Evolutionary conservation across 305 asterid species (phyloP).

Genomic region (Fraxinus platypoda): DNA sequence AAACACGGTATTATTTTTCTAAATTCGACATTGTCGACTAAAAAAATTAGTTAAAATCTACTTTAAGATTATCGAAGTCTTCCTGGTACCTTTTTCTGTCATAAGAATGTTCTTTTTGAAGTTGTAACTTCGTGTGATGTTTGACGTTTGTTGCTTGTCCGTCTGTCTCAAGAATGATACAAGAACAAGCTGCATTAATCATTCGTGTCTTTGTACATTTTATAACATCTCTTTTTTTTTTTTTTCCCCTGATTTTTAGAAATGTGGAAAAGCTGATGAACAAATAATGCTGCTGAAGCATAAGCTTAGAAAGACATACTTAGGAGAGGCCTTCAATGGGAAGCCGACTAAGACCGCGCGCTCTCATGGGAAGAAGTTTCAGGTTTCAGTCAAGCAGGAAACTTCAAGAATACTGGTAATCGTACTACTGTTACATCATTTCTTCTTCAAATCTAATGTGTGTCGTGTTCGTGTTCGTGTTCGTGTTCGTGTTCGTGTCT

Average conservation of each 20-base stretch:
- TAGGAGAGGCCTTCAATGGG: slow-evolving; percentile 80
- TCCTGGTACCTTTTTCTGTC: background rate
- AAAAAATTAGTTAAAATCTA: no score
- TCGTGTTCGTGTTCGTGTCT: background rate
- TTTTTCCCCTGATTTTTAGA: slow-evolving; percentile 30
- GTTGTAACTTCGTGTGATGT: no score
- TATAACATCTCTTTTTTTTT: background rate
- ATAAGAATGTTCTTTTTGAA: no score
- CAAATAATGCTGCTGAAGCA: slow-evolving; percentile 66
- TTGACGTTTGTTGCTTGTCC: background rate
- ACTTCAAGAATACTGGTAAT: slow-evolving; percentile 64
- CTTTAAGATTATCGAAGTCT: background rate
- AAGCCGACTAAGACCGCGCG: slow-evolving; percentile 77
- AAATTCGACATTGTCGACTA: background rate
- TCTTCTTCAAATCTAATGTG: background rate
- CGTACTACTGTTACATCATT: background rate
- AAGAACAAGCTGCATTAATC: background rate
- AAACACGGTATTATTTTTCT: background rate
- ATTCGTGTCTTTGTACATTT: background rate
- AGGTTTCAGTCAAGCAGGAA: slow-evolving; percentile 72
- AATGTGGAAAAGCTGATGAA: slow-evolving; percentile 75
- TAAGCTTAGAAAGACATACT: slow-evolving; percentile 63
- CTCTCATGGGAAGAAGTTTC: slow-evolving; percentile 85
- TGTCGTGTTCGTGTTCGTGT: background rate
- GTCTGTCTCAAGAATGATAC: background rate